phyloP scores from a whole-genome alignment of 495 filamentous ascomycete species.

The Xylaria scruposa region DNA sequence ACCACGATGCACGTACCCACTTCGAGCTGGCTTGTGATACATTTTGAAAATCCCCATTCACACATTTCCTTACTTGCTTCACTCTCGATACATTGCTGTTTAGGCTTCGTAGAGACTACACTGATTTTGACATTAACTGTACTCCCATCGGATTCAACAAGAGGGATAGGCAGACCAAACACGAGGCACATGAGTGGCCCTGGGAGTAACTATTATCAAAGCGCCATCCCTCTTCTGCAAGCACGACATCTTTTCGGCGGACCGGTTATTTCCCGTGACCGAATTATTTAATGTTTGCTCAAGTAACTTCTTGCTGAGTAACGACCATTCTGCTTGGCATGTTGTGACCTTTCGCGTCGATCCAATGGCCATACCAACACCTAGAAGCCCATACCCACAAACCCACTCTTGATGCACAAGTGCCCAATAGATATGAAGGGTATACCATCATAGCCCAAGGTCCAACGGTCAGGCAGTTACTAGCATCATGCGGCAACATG shows the following conservation, averaged over 20 bases:
- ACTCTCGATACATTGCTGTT: neutral
- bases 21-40: neutral
- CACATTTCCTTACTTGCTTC: neutral
- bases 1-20: slow-evolving; percentile 1
- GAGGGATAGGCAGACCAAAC: neutral
- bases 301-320: neutral
- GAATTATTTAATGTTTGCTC: neutral
- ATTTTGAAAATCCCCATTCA: neutral
- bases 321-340: neutral
- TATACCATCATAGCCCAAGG: slow-evolving; percentile 17
- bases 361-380: neutral
- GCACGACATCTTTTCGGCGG: neutral
- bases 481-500: slow-evolving; percentile 32
- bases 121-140: neutral
- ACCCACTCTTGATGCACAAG: slow-evolving; percentile 3
- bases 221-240: neutral
- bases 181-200: neutral
- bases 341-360: neutral
- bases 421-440: slow-evolving; percentile 2
- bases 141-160: neutral
- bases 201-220: neutral
- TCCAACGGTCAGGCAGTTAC: slow-evolving; percentile 3
- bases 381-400: neutral
- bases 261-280: neutral
- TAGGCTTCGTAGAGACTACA: neutral